Evolutionary conservation across 1,284 basidiomycete genomes (phyloP), one percentile per base, ranked within the genome.

Genomic region (Retiboletus flavoniger): DNA sequence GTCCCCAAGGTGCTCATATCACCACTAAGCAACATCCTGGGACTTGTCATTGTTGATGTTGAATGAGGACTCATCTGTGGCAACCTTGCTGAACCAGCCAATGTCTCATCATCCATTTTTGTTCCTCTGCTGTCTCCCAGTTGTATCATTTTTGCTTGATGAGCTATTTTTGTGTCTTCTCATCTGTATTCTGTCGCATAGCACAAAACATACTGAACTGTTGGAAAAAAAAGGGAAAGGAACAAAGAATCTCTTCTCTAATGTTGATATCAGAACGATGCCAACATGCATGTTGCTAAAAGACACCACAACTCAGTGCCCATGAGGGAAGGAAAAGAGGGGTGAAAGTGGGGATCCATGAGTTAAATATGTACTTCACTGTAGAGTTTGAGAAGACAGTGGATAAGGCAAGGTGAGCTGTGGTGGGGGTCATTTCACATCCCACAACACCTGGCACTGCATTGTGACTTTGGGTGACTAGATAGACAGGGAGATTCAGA

Each of bases 101-200:
- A 38, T 2, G 67, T 66, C 4, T 69, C 65, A 17, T 69, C 61
- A 19, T 66, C 64, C 61, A 69, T 68, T 11, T 4, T 50, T 17
- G 4, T 42, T 16, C 6, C 39, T 36, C 8, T 21, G 14, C 8
- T 28, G 16, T 32, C 21, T 26, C 32, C 35, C 10, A 9, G 28
- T 19, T 34, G 31, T 6, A 46, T 43, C 16, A 26, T 21, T 11
- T 28, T 39, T 3, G 24, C 6, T 31, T 9, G 35, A 19, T 17
- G 16, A 38, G 38, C 42, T 62, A 39, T 51, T 44, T 46, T 59
- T 10, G 46, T 34, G 19, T 7, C 41, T 17, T n/a, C 9, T 50
- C 14, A 36, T 24, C 24, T 10, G 32, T 40, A 24, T 47, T 29
- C 34, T n/a, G 35, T n/a, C n/a, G n/a, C n/a, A n/a, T n/a, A n/a